phyloP scores from a whole-genome alignment of 2,329 filamentous ascomycete genomes.

The Colletotrichum sp. region DNA sequence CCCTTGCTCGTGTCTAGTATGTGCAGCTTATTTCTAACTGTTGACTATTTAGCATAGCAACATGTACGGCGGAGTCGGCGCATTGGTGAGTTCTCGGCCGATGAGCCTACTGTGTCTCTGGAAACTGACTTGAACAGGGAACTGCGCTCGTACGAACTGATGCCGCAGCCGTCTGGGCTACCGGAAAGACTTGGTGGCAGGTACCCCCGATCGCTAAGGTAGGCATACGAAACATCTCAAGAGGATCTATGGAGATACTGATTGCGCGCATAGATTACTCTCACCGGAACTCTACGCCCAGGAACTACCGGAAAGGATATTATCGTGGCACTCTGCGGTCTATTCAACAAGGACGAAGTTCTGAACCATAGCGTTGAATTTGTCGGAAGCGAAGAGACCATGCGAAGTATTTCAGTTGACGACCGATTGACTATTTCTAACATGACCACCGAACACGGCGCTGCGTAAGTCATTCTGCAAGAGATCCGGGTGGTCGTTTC shows the following conservation, averaged over 20 bases:
- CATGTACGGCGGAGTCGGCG: slow-evolving; percentile 82
- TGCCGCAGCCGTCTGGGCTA: slow-evolving; percentile 85
- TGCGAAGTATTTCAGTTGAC: slow-evolving; percentile 75
- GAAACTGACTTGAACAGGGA: slow-evolving; percentile 59
- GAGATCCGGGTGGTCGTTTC: background rate
- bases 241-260: background rate
- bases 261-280: slow-evolving; percentile 41
- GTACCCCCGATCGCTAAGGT: slow-evolving; percentile 84
- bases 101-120: fast-evolving
- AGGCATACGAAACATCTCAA: fast-evolving
- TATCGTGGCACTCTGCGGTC: slow-evolving; percentile 84
- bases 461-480: slow-evolving; percentile 43
- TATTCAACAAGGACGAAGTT: slow-evolving; percentile 88
- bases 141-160: slow-evolving; percentile 83
- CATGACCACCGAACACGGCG: slow-evolving; percentile 86
- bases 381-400: slow-evolving; percentile 78
- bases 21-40: fast-evolving
- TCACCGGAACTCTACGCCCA: slow-evolving; percentile 75
- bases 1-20: fast-evolving
- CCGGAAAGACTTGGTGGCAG: slow-evolving; percentile 85
- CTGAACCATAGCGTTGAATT: slow-evolving; percentile 94
- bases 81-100: background rate
- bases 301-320: slow-evolving; percentile 95
- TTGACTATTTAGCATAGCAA: slow-evolving; percentile 59
- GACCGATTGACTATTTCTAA: slow-evolving; percentile 77